Percentiles rank a stretch among this genome's conserved stretches.
Evolutionary conservation across 1,284 basidiomycete genomes (phyloP).

Genomic region (Crucibulum parvulum): DNA sequence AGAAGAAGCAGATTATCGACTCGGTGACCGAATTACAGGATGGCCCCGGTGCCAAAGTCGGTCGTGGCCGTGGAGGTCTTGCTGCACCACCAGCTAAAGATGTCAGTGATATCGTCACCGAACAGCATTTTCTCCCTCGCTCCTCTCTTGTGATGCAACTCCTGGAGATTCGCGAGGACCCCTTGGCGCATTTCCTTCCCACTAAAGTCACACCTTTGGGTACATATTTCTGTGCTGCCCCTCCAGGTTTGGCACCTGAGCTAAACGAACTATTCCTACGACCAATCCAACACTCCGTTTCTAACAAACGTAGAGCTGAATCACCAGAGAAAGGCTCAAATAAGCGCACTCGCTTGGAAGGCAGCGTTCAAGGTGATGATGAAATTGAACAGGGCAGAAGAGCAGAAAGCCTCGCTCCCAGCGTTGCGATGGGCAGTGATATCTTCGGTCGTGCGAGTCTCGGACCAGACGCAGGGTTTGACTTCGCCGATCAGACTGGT

Average conservation of each 20-base stretch:
- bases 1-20: constrained; percentile 85
- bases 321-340: constrained; percentile 62
- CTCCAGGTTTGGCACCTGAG: constrained; percentile 83
- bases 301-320: constrained; percentile 59
- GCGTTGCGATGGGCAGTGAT: constrained; percentile 60
- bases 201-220: constrained; percentile 74
- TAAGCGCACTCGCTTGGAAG: constrained; percentile 68
- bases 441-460: constrained; percentile 54
- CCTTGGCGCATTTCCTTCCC: constrained; percentile 85
- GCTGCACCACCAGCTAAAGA: constrained; percentile 68
- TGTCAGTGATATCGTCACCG: constrained; percentile 77
- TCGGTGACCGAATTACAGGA: constrained; percentile 85
- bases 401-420: constrained; percentile 65
- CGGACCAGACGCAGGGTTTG: constrained; percentile 61
- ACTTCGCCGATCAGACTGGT: constrained; percentile 61
- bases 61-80: constrained; percentile 61
- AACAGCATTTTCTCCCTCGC: constrained; percentile 84
- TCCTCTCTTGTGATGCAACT: constrained; percentile 85
- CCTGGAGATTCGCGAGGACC: constrained; percentile 86
- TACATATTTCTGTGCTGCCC: constrained; percentile 82
- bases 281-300: constrained; percentile 55
- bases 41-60: constrained; percentile 62
- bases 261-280: constrained; percentile 85
- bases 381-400: constrained; percentile 76
- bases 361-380: constrained; percentile 54